These are phyloP conservation scores for Trichoderma koningiopsis DNA, from an alignment of 2,329 filamentous ascomycete genomes.

Conservation along the genomic window DNA sequence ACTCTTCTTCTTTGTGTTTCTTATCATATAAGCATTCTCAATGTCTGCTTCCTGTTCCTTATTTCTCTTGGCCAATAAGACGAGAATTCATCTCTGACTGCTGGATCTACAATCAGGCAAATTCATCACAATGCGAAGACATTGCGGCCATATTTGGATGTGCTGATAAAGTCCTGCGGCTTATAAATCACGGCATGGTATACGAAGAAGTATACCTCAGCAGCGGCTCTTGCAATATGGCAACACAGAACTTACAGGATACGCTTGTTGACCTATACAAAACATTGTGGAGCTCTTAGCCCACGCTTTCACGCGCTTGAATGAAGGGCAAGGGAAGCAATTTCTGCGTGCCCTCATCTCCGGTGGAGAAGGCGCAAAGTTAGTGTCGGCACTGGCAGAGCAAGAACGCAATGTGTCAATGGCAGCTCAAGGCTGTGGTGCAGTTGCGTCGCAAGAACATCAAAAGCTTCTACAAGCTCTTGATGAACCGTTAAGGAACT, in stretches of 20 bases:
- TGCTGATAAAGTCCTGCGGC: not conserved
- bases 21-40: not conserved
- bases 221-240: not conserved
- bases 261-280: not conserved
- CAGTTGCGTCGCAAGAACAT: not conserved
- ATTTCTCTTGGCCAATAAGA: not conserved
- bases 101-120: not conserved
- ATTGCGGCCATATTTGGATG: not conserved
- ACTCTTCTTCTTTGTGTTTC: too few relatives aligned
- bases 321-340: not conserved
- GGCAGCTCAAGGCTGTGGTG: not conserved
- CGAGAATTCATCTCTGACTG: not conserved
- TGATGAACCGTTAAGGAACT: not conserved
- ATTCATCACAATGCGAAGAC: not conserved
- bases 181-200: not conserved
- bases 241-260: not conserved
- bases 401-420: not conserved
- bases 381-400: not conserved
- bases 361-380: not conserved
- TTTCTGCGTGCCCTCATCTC: constrained; percentile 3
- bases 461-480: not conserved
- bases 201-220: not conserved
- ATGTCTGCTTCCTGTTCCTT: not conserved
- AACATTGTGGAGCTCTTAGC: not conserved
- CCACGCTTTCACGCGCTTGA: not conserved